Base-by-base conservation (phyloP, 2,329 filamentous ascomycete genomes). In the Anisogramma anomala region DNA sequence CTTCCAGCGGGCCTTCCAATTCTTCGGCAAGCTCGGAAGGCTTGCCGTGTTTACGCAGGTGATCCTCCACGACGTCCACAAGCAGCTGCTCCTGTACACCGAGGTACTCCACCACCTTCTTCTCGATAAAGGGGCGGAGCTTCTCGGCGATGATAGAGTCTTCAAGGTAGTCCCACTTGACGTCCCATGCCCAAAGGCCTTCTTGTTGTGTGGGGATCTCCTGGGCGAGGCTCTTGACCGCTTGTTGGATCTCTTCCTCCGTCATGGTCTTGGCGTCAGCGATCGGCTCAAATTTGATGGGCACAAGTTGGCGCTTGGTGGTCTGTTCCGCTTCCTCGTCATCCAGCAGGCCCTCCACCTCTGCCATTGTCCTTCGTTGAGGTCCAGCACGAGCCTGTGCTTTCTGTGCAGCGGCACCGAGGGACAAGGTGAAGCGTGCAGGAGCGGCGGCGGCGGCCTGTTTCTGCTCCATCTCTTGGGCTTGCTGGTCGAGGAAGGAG, bases 91-190 rank as follows among this genome's bases (percentile, higher is more conserved):
- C 91, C 63, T 96, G 87, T 43, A 98, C 84, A 45, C 93, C 93
- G 36, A 98, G 73, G 53, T 91, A 93, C 62, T 98, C 91, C 46
- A 98, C 82, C 52, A 96, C 85, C 72, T 96, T 98, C 74, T 94
- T 94, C 68, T 94, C 87, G 42, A 96, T 85, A 64, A 95, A 98
- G 22, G 89, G 88, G 55, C 84, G 78, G 52, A 98, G 76, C 58
- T 95, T 88, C 49, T 93, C 84, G 46, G 77, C 74, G 45, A 96
- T 77, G 31, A 91, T 73, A 13, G 72, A 69, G 47, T 91, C 82
- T 56, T 93, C 84, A 58, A 98, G 72, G 61, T 79, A 85, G 38
- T 93, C 82, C 91, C 91, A 98, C 53, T 88, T 84, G 58, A 98
- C 78, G 14, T 82, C 67, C 85, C 87, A 96, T n/a, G 72, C 74